Evolutionary conservation across 139 green algal genomes (phyloP).

Genomic region (Nannochloris sp.): DNA sequence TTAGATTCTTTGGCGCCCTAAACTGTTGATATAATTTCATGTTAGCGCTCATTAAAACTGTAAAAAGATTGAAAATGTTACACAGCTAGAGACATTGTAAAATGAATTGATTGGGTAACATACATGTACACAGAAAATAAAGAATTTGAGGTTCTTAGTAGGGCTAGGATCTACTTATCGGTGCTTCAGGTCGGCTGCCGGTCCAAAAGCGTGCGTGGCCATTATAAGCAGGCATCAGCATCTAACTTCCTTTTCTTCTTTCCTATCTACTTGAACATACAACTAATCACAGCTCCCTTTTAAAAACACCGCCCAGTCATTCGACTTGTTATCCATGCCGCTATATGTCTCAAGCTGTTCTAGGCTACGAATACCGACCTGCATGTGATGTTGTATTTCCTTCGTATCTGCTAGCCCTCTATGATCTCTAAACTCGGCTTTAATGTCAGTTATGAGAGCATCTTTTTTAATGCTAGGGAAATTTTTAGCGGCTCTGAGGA

Average conservation of each 20-base stretch:
- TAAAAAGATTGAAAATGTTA: too few relatives aligned
- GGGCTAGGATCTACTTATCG: too few relatives aligned
- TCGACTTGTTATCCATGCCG: conserved; percentile 1
- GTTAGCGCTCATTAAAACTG: too few relatives aligned
- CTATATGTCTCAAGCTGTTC: conserved; percentile 32
- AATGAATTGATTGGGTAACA: too few relatives aligned
- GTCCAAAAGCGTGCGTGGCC: neutral
- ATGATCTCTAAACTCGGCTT: conserved; percentile 59
- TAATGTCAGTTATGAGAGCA: conserved; percentile 58
- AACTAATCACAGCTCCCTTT: conserved; percentile 24
- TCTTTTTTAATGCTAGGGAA: conserved; percentile 66
- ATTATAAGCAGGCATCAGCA: neutral
- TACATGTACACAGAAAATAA: too few relatives aligned
- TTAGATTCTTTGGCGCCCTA: too few relatives aligned
- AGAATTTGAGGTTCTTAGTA: too few relatives aligned
- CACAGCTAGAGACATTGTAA: too few relatives aligned
- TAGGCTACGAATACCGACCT: conserved; percentile 21
- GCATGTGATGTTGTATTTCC: conserved; percentile 10
- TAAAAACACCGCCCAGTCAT: conserved; percentile 23
- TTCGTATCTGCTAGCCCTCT: conserved; percentile 44
- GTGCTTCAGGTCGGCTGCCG: too few relatives aligned
- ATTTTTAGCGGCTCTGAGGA: conserved; percentile 59
- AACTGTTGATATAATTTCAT: too few relatives aligned
- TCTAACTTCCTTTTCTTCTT: neutral
- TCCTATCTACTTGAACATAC: neutral